Base-by-base conservation (phyloP, 495 filamentous ascomycete species). In the Aspergillus olivimuriae region DNA sequence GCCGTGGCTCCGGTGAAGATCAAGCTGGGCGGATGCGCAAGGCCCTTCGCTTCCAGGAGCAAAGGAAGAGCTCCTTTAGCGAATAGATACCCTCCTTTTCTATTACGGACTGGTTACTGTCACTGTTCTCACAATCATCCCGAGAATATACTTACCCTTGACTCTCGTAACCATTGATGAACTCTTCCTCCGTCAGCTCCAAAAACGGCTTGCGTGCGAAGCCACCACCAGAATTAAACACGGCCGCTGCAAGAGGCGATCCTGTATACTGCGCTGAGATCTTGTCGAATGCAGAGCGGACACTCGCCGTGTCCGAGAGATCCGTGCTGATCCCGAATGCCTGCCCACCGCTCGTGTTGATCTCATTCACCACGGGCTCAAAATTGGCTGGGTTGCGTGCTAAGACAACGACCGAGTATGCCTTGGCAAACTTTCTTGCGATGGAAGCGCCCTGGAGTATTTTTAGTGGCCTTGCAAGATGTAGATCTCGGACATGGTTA, bases 1-100 rank as follows among this genome's bases (percentile, higher is more conserved):
- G 87, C 89, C 0, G 89, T 95, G 0, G 89, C 89, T 26, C 89
- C 69, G 1, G 91, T 95, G 65, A 95, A 83, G 59, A 95, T 84
- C 24, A 97, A 70, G 2, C 84, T 81, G 0, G 90, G 87, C 4
- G 87, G 87, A 55, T 89, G 50, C 28, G 65, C 47, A 2, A 64
- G 57, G 4, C 71, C 61, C 14, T 80, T 77, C 20, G 71, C 64
- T 46, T 73, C 63, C 17, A 89, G 76, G 15, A 95, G 76, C 7
- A 85, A 70, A 1, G 90, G 90, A 1, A 96, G 66, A 1, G 77
- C 69, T 5, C 73, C 68, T 60, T 92, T 77, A 12, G 86, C 77
- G 62, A 95, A 94, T 62, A 81, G 68, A 68, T 88, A 90, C 34
- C 81, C 83, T 12, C 87, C 89, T 33, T 72, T 73, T 34, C 83